phyloP scores from a whole-genome alignment of 225 moss, liverwort and hornwort genomes.

The Pseudisothecium myosuroides region DNA sequence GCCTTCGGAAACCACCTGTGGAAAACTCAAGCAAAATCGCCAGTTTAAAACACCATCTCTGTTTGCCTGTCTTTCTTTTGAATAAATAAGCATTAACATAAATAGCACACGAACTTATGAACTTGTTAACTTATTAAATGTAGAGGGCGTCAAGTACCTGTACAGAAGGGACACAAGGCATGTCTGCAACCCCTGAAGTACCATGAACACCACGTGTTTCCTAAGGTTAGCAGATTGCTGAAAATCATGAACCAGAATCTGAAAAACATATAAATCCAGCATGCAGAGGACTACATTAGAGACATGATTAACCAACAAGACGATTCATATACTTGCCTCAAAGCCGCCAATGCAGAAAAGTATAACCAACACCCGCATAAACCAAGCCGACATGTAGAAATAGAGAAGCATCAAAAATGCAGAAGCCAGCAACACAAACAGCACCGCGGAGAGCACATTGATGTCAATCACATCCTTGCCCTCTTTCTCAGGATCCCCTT shows the following conservation, averaged over 20 bases:
- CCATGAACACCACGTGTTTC: background rate
- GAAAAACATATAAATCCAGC: background rate
- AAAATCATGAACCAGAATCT: background rate
- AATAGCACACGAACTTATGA: background rate
- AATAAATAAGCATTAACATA: background rate
- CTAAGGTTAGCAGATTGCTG: background rate
- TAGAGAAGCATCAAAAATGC: conserved; percentile 87
- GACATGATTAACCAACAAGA: background rate
- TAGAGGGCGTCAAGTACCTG: conserved; percentile 34
- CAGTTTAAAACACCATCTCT: background rate
- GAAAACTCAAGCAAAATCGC: background rate
- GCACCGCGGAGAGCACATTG: conserved; percentile 75
- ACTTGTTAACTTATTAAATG: background rate
- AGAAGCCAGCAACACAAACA: conserved; percentile 91
- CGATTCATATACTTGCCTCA: conserved; percentile 38
- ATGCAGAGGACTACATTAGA: background rate
- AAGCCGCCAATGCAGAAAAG: conserved; percentile 99
- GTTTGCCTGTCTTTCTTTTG: background rate
- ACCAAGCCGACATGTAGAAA: conserved; percentile 96
- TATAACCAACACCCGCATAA: conserved; percentile 73
- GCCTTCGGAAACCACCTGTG: conserved; percentile 84
- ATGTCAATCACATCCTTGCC: conserved; percentile 91
- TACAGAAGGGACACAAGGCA: conserved; percentile 75
- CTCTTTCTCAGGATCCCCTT: conserved; percentile 32
- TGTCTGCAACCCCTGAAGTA: conserved; percentile 89